Evolutionary conservation across 352 stramenopile species (phyloP), one percentile per base, ranked within the genome.

Genomic region (Globisporangium spinosum): DNA sequence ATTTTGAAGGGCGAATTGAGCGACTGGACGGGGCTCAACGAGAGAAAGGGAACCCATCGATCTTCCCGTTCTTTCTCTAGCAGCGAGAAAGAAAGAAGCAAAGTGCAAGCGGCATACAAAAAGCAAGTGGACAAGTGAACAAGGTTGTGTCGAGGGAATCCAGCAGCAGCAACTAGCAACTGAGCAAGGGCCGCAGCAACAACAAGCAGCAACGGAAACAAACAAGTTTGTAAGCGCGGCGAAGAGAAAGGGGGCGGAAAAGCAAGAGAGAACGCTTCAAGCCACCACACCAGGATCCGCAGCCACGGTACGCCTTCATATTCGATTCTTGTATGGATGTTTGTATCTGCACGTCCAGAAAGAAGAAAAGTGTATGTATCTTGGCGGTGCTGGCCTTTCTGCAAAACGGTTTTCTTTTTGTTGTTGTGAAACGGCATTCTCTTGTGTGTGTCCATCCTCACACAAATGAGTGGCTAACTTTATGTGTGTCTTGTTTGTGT

Each of bases 361-460:
- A 20, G 7, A 43, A 57, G 57, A 66, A 66, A 66, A 66, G 60
- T 66, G 60, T 66, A 66, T 58, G 60, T 66, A 56, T 45, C 34
- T 60, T 61, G 22, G 22, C 17, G 43, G 38, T 45, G 38, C 6
- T 13, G 17, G 58, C 35, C 32, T 45, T 23, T 22, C 32, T 38
- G 54, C 27, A 35, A 63, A 63, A 54, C 34, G 58, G 20, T 27
- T 12, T 62, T 62, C 57, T 58, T 17, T 40, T 55, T 43, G 20
- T 22, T 3, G 10, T 10, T 38, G 58, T 64, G 61, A 66, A 66
- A 66, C 61, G 61, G 61, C 32, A 35, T 66, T 66, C 61, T 66
- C 61, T 64, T 22, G 17, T 9, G 35, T 25, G 20, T n/a, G 27
- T 23, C 23, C 17, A 63, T 25, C 22, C 29, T 56, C 32, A 27